Evolutionary conservation across 805 yeast species (phyloP), one percentile per base, ranked within the genome.

Genomic region (Millerago galiae): DNA sequence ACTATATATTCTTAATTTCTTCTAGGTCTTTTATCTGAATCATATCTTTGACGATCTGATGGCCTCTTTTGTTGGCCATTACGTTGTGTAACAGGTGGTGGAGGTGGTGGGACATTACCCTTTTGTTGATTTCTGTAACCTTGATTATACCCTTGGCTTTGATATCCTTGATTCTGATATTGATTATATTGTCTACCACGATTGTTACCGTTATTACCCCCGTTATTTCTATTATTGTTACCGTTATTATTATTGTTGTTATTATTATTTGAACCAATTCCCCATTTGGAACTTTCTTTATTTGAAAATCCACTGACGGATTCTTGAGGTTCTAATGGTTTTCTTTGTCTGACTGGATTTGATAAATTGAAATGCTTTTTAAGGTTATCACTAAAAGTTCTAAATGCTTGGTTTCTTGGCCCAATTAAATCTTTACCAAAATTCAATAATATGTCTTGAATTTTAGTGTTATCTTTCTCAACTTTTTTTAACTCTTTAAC

Each of bases 81-180:
- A 21, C 24, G 28, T 8, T 26, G 28, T 7, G 48, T 40, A 24
- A 47, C 40, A 17, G 52, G 46, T n/a, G 51, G 50, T 10, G 50
- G 52, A 5, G 51, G 48, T 21, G 54, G 18, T 8, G 37, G 38
- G 16, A 9, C 3, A 16, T 10, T 18, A 8, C 10, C 21, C 25
- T 14, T 28, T 15, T n/a, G 9, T 1, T 25, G 11, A 15, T 10
- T 32, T 37, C 41, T 42, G 16, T 42, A 42, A 7, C 41, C 43
- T 37, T 43, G 46, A 12, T 35, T 41, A 26, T 35, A 36, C 14
- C 16, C 16, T 27, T 35, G 38, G 8, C 35, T 24, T 21, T 21
- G 24, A 18, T 37, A 29, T 29, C 34, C 34, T 27, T 30, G 42
- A 18, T 14, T 29, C 4, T 29, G 14, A 8, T 29, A 16, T 29